A percentile compares a stretch with the other conserved stretches of the same genome.
Evolutionary conservation across 2,329 filamentous ascomycete species (phyloP).

Genomic region (Neopestalotiopsis sp.): DNA sequence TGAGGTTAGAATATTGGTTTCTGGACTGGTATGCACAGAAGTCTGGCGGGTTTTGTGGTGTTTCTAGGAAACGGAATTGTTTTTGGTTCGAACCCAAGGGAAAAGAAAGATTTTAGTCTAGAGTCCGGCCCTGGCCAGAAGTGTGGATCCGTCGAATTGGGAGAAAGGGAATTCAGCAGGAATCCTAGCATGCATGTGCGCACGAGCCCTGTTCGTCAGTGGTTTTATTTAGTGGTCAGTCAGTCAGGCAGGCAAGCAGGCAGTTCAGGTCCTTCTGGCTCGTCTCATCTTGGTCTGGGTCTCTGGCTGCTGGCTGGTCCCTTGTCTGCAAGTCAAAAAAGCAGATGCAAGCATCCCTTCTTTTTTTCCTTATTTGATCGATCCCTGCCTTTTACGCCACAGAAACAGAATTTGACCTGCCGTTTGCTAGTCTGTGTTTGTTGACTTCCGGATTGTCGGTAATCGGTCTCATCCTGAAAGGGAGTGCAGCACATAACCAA

Average conservation of each 20-base stretch:
- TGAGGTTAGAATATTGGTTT: not conserved
- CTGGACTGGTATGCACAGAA: not conserved
- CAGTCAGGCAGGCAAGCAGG: not conserved
- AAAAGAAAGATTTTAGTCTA: conserved; percentile 13
- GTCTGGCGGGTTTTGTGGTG: not conserved
- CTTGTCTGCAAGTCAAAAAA: not conserved
- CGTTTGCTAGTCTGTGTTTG: not conserved
- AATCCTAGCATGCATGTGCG: not conserved
- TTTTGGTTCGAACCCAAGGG: conserved; percentile 7
- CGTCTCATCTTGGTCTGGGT: no score
- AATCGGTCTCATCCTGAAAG: not conserved
- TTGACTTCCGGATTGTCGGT: not conserved
- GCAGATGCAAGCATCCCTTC: not conserved
- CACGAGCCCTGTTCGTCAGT: not conserved
- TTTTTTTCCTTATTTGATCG: not conserved
- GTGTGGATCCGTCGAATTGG: not conserved
- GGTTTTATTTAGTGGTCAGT: no score
- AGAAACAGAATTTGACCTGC: not conserved
- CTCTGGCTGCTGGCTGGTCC: not conserved
- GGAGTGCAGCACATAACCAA: not conserved
- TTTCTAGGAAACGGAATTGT: not conserved
- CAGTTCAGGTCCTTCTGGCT: no score
- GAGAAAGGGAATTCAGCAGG: not conserved
- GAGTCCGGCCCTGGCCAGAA: conserved; percentile 11
- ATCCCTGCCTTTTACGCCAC: not conserved